phyloP scores from a whole-genome alignment of 495 filamentous ascomycete genomes.

The Podospora australis region DNA sequence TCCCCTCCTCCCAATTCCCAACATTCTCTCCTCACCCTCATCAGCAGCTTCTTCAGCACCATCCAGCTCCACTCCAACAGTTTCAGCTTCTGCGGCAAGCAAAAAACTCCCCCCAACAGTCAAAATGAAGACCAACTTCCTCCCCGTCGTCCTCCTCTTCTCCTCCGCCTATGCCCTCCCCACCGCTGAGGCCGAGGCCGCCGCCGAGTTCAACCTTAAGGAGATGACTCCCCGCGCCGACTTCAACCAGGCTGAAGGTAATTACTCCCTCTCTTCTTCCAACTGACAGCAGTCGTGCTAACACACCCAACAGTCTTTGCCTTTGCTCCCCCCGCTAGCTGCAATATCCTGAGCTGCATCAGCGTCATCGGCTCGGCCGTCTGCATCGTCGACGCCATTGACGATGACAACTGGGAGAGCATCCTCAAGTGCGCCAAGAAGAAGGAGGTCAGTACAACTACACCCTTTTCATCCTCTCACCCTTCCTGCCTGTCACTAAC shows the following conservation, averaged over 20 bases:
- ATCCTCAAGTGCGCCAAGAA: slow-evolving; percentile 17
- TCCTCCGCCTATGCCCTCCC: slow-evolving; percentile 8
- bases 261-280: not conserved
- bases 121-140: slow-evolving; percentile 12
- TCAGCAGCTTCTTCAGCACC: not conserved
- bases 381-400: slow-evolving; percentile 14
- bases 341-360: slow-evolving; percentile 17
- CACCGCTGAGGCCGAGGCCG: not conserved
- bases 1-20: not conserved
- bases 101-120: not conserved
- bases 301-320: slow-evolving; percentile 11
- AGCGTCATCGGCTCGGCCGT: slow-evolving; percentile 13
- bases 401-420: slow-evolving; percentile 10
- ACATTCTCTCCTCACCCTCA: not conserved
- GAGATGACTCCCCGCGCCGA: slow-evolving; percentile 12
- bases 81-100: too few species aligned
- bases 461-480: not conserved
- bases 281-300: not conserved
- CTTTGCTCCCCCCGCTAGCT: slow-evolving; percentile 9
- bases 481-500: not conserved
- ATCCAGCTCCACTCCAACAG: not conserved
- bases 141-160: slow-evolving; percentile 7
- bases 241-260: slow-evolving; percentile 17
- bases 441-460: slow-evolving; percentile 13
- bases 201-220: not conserved